A percentile compares a stretch with the other conserved stretches of the same genome.
Evolutionary conservation across 345 rosid species (phyloP).

Genomic region (Gossypium raimondii): DNA sequence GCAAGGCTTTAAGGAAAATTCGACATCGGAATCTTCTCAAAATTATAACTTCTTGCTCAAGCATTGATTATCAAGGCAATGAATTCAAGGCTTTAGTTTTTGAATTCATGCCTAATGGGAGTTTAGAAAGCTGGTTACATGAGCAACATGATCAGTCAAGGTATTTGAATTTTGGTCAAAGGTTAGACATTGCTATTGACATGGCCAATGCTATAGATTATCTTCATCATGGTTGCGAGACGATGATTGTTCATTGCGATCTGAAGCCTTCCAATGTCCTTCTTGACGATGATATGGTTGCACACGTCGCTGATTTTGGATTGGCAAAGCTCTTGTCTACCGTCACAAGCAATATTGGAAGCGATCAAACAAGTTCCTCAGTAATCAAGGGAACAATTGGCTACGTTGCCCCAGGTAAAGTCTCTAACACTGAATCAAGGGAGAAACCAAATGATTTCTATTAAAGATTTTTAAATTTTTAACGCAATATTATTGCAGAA

Average conservation of each 20-base stretch:
- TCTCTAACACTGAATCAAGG: too few relatives aligned
- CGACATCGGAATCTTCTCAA: constrained; percentile 20
- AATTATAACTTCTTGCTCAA: constrained; percentile 16
- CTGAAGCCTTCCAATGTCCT: constrained; percentile 19
- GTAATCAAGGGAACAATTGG: too few relatives aligned
- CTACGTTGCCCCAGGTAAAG: too few relatives aligned
- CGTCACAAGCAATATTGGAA: too few relatives aligned
- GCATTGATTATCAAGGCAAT: constrained; percentile 19
- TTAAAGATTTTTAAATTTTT: too few relatives aligned
- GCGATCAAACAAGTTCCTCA: too few relatives aligned
- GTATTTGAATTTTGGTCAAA: neutral
- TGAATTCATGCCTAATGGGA: constrained; percentile 4
- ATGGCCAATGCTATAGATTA: constrained; percentile 19
- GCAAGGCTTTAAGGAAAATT: constrained; percentile 17
- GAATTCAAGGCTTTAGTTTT: constrained; percentile 33
- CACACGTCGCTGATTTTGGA: constrained; percentile 7
- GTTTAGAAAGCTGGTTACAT: constrained; percentile 6
- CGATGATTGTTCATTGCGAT: constrained; percentile 23
- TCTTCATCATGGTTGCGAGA: constrained; percentile 19
- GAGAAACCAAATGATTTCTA: too few relatives aligned
- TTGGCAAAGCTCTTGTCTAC: neutral
- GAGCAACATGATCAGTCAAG: neutral
- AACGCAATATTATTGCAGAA: too few relatives aligned
- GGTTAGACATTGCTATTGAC: constrained; percentile 13
- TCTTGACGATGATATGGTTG: constrained; percentile 12